phyloP scores from a whole-genome alignment of 2,329 filamentous ascomycete species.

The Colletotrichum viniferum region DNA sequence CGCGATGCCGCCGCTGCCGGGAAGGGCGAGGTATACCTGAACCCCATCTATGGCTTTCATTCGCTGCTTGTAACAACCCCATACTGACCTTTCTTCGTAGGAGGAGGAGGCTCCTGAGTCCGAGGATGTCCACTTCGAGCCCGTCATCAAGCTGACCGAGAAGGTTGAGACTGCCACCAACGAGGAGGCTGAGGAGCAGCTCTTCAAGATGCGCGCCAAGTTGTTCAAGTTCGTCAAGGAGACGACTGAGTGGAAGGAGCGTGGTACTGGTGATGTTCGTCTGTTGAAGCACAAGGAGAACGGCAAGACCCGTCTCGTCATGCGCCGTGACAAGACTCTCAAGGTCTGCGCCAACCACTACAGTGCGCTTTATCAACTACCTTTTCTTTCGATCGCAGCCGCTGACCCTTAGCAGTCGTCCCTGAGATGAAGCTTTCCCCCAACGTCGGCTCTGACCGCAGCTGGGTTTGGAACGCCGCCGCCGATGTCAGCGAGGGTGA shows the following conservation, averaged over 20 bases:
- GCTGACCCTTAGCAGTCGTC: slow-evolving; percentile 66
- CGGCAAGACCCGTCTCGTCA: slow-evolving; percentile 94
- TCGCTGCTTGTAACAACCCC: neutral
- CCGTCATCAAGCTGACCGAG: slow-evolving; percentile 93
- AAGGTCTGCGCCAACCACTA: slow-evolving; percentile 99
- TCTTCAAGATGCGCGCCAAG: slow-evolving; percentile 99
- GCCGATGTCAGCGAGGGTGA: slow-evolving; percentile 98
- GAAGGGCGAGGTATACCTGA: slow-evolving; percentile 59
- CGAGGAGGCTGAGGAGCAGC: slow-evolving; percentile 96
- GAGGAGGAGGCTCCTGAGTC: slow-evolving; percentile 83
- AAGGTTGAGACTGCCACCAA: slow-evolving; percentile 98
- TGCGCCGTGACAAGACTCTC: slow-evolving; percentile 99
- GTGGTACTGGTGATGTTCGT: slow-evolving; percentile 93
- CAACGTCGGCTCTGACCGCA: slow-evolving; percentile 97
- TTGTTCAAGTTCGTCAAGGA: slow-evolving; percentile 98
- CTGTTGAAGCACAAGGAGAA: slow-evolving; percentile 99
- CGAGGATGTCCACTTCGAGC: slow-evolving; percentile 95
- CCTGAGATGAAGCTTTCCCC: slow-evolving; percentile 99
- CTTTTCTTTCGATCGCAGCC: neutral
- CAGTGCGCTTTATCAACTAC: slow-evolving; percentile 62
- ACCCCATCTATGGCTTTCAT: neutral
- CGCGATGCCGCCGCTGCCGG: slow-evolving; percentile 62
- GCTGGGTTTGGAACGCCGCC: slow-evolving; percentile 98
- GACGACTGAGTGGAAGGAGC: slow-evolving; percentile 97
- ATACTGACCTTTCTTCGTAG: slow-evolving; percentile 17